A percentile compares a stretch with the other conserved stretches of the same genome.
phyloP scores from a whole-genome alignment of 805 yeast species.

The Zygosaccharomyces bailii region DNA sequence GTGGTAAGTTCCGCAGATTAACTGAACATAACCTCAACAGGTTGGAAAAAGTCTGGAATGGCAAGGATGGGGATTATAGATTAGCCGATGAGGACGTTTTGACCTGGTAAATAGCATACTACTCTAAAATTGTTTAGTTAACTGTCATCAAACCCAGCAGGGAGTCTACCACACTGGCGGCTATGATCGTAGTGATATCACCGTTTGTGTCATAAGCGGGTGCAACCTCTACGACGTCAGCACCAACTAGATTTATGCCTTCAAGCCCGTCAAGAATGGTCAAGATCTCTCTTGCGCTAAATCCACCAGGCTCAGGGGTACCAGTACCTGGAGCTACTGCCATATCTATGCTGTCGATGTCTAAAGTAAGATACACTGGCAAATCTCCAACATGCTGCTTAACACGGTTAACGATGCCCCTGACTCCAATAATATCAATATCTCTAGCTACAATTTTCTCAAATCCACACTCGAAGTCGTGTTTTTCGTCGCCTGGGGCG shows the following conservation, averaged over 20 bases:
- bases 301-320: conserved; percentile 67
- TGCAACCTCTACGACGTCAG: conserved; percentile 66
- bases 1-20: conserved; percentile 32
- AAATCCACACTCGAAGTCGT: conserved; percentile 48
- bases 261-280: conserved; percentile 53
- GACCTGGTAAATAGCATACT: conserved; percentile 27
- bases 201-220: conserved; percentile 60
- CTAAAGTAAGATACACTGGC: conserved; percentile 43
- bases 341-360: conserved; percentile 61
- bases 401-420: conserved; percentile 36
- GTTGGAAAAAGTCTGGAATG: conserved; percentile 36
- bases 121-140: conserved; percentile 1
- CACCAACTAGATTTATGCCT: conserved; percentile 58
- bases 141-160: conserved; percentile 46
- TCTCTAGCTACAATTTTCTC: conserved; percentile 43
- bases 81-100: conserved; percentile 35
- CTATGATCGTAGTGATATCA: conserved; percentile 57
- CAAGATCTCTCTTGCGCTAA: conserved; percentile 56
- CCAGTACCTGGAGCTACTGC: conserved; percentile 67
- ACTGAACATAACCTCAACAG: conserved; percentile 36
- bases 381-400: conserved; percentile 35
- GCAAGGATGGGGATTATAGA: conserved; percentile 28
- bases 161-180: conserved; percentile 55
- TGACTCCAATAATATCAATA: conserved; percentile 40
- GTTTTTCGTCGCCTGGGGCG: conserved; percentile 46